Evolutionary conservation across 1,139 yeast species (phyloP).

Genomic region (Pichia sp.): DNA sequence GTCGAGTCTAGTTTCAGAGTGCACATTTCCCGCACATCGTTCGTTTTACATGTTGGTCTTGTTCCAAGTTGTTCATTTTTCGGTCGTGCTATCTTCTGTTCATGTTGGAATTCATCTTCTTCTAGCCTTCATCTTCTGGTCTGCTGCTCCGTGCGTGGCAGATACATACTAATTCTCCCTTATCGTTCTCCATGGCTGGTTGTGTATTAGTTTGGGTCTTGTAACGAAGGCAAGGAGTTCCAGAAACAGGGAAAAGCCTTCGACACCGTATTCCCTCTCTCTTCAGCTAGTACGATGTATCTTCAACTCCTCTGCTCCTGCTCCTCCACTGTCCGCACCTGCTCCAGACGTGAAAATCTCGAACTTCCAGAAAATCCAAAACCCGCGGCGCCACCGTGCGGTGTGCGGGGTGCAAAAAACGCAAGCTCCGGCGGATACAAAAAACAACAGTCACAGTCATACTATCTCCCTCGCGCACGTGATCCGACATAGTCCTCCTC

Average conservation of each 20-base stretch:
- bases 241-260: neutral
- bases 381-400: neutral
- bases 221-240: neutral
- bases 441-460: too few relatives aligned
- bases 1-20: too few relatives aligned
- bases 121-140: neutral
- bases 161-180: conserved; percentile 95
- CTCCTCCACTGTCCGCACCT: neutral
- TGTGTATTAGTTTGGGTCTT: neutral
- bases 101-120: neutral
- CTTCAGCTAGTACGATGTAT: neutral
- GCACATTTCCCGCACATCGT: too few relatives aligned
- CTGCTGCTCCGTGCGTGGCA: neutral
- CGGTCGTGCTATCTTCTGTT: too few relatives aligned
- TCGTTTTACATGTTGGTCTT: too few relatives aligned
- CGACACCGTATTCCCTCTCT: neutral
- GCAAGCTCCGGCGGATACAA: neutral
- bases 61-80: too few relatives aligned
- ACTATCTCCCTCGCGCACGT: neutral
- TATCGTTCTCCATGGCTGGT: conserved; percentile 97
- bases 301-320: neutral
- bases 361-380: too few relatives aligned
- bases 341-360: too few relatives aligned
- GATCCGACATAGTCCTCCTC: neutral
- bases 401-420: neutral